These are phyloP conservation scores for Asterochloris sp. DNA, from an alignment of 139 green algal genomes.

Conservation along the genomic window DNA sequence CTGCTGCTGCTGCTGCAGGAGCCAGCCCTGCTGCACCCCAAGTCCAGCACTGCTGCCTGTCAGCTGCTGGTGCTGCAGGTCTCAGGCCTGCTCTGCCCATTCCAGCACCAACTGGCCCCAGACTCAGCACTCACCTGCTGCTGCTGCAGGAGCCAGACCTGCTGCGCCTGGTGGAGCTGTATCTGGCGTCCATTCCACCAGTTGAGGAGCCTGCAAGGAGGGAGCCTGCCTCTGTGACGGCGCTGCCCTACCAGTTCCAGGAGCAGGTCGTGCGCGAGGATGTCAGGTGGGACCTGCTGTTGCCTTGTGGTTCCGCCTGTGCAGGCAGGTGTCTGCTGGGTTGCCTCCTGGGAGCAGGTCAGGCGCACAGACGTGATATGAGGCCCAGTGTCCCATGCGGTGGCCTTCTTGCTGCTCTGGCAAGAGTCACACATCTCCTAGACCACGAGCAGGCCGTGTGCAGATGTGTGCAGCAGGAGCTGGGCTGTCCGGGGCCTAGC, in stretches of 20 bases:
- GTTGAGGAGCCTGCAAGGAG: background rate
- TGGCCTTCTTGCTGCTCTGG: background rate
- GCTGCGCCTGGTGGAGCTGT: conserved; percentile 49
- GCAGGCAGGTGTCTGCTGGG: background rate
- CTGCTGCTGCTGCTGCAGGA: no score
- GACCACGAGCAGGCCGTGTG: background rate
- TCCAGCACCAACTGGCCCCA: no score
- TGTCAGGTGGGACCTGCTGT: conserved; percentile 43
- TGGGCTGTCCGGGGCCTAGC: no score
- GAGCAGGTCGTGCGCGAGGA: conserved; percentile 57
- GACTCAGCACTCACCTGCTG: no score
- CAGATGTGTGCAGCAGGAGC: background rate
- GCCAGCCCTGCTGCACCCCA: no score
- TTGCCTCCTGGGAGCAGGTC: no score
- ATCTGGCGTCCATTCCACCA: conserved; percentile 58
- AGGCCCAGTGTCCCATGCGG: no score
- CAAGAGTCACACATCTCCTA: background rate
- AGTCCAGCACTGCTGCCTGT: no score
- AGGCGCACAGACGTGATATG: no score
- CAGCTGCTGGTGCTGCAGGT: no score
- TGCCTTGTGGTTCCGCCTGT: background rate
- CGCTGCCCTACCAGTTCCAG: conserved; percentile 71
- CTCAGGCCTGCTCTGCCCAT: no score
- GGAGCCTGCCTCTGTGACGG: conserved; percentile 35
- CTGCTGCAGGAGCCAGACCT: conserved; percentile 46